Base-by-base conservation (phyloP, 1,284 basidiomycete genomes). In the Blastosporella zonata region DNA sequence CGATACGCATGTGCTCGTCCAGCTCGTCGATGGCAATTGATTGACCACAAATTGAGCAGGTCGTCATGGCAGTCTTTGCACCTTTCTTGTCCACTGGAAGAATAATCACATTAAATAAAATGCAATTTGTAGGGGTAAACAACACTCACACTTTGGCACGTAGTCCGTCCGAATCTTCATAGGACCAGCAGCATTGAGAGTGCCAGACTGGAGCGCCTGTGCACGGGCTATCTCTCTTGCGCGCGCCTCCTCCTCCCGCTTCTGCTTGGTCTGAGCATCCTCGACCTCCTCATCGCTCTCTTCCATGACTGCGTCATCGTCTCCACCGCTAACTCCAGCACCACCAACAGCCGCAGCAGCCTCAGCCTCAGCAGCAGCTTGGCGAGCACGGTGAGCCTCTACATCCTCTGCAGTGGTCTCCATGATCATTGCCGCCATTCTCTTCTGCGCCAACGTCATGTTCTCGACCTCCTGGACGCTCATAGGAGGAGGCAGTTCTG, bases 131-230 rank as follows among this genome's bases (percentile, higher is more conserved):
- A 15, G 27, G 44, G 15, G 28, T 18, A 28, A 38, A 9, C 39
- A 23, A 43, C 22, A 67, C 92, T 70, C 66, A 93, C 93, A 72
- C 68, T 93, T 96, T 7, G 96, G 90, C 33, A 97, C 88, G 67
- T 99, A 98, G 67, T 98, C 95, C 50, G 93, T 95, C 67, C 89
- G 85, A 71, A 99, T 97, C 75, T 96, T 97, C 84, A 97, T 93
- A 13, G 91, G 90, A 27, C 84, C 89, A 49, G 82, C 79, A 47
- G 85, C 79, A 61, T 87, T 85, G 52, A 88, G 77, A 8, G 82
- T 74, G 55, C 78, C 86, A 25, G 88, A 83, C 66, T 93, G 90
- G 36, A 93, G 76, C 38, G 83, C 87, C 56, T 79, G 78, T 17
- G 90, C 90, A 44, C 85, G 77, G 50, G 89, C 87, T 50, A 90